These are phyloP conservation scores for Tolypocladium paradoxum DNA, from an alignment of 2,329 filamentous ascomycete species.

Conservation along the genomic window DNA sequence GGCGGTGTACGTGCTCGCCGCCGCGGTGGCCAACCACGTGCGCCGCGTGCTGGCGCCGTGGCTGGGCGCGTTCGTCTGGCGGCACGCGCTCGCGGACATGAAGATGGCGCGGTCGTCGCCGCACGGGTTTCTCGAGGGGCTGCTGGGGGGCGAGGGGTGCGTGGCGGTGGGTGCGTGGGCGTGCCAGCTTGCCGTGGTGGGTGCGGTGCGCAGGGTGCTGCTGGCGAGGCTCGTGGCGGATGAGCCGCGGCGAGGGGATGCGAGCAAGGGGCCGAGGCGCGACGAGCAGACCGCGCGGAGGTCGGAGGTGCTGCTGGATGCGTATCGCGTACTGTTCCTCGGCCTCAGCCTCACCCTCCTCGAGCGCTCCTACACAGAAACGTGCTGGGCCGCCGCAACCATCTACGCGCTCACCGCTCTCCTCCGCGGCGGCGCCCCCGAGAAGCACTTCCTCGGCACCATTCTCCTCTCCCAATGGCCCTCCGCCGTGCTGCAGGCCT, in stretches of 20 bases:
- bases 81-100: conserved; percentile 21
- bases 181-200: neutral
- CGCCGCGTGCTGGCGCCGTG: conserved; percentile 20
- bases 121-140: conserved; percentile 20
- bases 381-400: conserved; percentile 15
- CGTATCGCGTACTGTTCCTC: conserved; percentile 9
- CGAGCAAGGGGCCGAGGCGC: neutral
- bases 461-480: conserved; percentile 5
- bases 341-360: conserved; percentile 14
- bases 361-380: conserved; percentile 19
- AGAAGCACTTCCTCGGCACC: conserved; percentile 3
- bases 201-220: neutral
- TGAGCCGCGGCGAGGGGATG: neutral
- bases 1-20: conserved; percentile 18
- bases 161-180: conserved; percentile 5
- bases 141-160: conserved; percentile 7
- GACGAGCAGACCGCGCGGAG: neutral
- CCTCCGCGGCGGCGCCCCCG: conserved; percentile 4
- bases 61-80: conserved; percentile 18
- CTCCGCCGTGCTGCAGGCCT: conserved; percentile 8
- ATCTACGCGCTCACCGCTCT: conserved; percentile 13
- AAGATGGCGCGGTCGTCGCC: conserved; percentile 24
- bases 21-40: conserved; percentile 28
- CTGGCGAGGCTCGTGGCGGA: neutral
- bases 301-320: neutral